Percentiles rank a stretch among this genome's conserved stretches.
Conservation (phyloP, 2,329 filamentous ascomycete genomes). For the Helminthosporium solani region DNA sequence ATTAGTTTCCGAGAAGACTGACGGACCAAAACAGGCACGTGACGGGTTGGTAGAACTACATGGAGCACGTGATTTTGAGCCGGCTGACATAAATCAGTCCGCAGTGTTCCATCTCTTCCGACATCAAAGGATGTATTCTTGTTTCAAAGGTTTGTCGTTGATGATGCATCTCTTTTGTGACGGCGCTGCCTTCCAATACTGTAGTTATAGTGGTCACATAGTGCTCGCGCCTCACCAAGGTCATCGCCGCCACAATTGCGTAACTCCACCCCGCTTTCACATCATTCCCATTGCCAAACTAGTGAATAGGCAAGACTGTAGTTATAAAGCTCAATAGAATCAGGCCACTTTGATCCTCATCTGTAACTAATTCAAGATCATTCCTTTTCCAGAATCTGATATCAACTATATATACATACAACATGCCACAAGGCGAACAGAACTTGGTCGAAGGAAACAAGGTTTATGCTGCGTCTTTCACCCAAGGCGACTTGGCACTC, state of each 20-base stretch:
- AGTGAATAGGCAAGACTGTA: slow-evolving; percentile 4
- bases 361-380: not conserved
- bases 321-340: slow-evolving; percentile 8
- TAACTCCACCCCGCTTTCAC: slow-evolving; percentile 15
- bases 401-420: no score
- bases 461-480: slow-evolving; percentile 60
- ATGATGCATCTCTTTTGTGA: no score
- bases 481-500: slow-evolving; percentile 64
- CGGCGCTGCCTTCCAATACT: no score
- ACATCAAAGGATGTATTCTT: no score
- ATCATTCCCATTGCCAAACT: slow-evolving; percentile 9
- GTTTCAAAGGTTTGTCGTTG: no score
- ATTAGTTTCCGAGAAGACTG: no score
- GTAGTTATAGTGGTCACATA: no score
- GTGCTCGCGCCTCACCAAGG: not conserved
- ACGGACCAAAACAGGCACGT: no score
- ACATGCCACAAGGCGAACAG: slow-evolving; percentile 52
- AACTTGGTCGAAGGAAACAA: slow-evolving; percentile 60
- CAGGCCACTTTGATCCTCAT: slow-evolving; percentile 6
- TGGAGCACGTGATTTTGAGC: no score
- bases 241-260: slow-evolving; percentile 7
- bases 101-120: no score
- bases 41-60: no score
- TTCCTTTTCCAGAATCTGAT: not conserved
- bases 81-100: no score